Conservation (phyloP, 2,329 filamentous ascomycete genomes). For the Ceratocystis variospora region DNA sequence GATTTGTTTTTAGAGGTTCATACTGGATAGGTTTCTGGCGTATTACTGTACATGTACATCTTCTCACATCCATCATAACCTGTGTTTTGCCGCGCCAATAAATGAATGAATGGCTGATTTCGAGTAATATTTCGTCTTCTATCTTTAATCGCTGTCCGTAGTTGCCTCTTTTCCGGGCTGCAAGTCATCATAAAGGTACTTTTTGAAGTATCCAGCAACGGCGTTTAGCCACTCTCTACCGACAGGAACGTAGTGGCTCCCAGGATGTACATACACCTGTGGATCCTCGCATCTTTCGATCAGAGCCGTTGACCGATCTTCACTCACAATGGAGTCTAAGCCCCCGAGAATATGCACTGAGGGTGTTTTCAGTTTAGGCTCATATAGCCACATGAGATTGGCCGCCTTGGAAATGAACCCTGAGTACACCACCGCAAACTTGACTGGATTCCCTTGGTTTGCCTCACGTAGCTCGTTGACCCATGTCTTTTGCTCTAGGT, state of each 20-base stretch:
- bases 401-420: slow-evolving; percentile 56
- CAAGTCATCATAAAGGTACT: slow-evolving; percentile 24
- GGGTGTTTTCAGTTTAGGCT: slow-evolving; percentile 62
- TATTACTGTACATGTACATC: slow-evolving; percentile 27
- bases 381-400: slow-evolving; percentile 50
- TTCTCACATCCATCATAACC: slow-evolving; percentile 21
- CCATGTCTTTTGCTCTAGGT: slow-evolving; percentile 30
- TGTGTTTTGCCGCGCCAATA: not conserved
- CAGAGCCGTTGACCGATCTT: slow-evolving; percentile 53
- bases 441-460: slow-evolving; percentile 37
- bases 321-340: slow-evolving; percentile 78
- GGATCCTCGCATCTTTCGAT: slow-evolving; percentile 48
- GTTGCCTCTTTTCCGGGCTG: slow-evolving; percentile 15
- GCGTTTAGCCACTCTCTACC: slow-evolving; percentile 68
- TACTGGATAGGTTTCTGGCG: slow-evolving; percentile 23
- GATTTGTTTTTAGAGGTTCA: slow-evolving; percentile 22
- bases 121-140: not conserved
- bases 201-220: slow-evolving; percentile 55
- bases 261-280: slow-evolving; percentile 56
- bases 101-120: not conserved
- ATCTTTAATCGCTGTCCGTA: not conserved
- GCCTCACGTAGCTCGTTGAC: slow-evolving; percentile 34
- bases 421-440: slow-evolving; percentile 63
- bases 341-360: slow-evolving; percentile 71
- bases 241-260: slow-evolving; percentile 79